Base-by-base conservation (phyloP, 257 asterid genomes). In the Vinca minor region DNA sequence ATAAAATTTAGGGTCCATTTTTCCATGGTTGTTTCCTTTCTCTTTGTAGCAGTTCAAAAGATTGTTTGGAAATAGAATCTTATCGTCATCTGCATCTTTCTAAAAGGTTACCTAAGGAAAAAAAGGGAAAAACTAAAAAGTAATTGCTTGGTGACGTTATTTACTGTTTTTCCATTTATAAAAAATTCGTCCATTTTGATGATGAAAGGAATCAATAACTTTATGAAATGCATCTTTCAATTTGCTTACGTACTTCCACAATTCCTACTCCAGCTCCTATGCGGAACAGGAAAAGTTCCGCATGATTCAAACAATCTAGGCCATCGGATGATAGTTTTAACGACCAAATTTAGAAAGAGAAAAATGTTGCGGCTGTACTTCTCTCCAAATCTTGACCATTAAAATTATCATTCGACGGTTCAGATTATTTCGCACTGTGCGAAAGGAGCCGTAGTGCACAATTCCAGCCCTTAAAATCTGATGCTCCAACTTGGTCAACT, bases 121-220 rank as follows among this genome's bases (percentile, higher is more conserved):
- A 18, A 64, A 48, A 18, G 25, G 53, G 4, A 46, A 46, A 25
- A 20, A 42, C 11, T 34, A 8, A 54, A 28, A 54, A 28, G 21
- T 54, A 12, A 54, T 23, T 69, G 73, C 62, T 49, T 60, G n/a
- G 26, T 50, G 73, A 69, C 67, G 73, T 36, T 57, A 1, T 59
- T 8, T 15, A 49, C 73, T 60, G 66, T 59, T 59, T 42, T 54
- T 26, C 39, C 65, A 45, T 35, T 46, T 18, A 46, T 56, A 44
- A n/a, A n/a, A 6, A 32, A 42, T 28, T 17, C 20, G 28, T 9
- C 14, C n/a, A 14, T 28, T 14, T 28, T 28, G 56, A 62, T 48
- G 65, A 52, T 53, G 25, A 42, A 42, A 39, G 14, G 47, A 42
- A 42, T 42, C 47, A 42, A 42, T 42, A 14, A 14, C 47, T 42